Base-by-base conservation (phyloP, 345 rosid genomes). In the Lumnitzera littorea region DNA sequence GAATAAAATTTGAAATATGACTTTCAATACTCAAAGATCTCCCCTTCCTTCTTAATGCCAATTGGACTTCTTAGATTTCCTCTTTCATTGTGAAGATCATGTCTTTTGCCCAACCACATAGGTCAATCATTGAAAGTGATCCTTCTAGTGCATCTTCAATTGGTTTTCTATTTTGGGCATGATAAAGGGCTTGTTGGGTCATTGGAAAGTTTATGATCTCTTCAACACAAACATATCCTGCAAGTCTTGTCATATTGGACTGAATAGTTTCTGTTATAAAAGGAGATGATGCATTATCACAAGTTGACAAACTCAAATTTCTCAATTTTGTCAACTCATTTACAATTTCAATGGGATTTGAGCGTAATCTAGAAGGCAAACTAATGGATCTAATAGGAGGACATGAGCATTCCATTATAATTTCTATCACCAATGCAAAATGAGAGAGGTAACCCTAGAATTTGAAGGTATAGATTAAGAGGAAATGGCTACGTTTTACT, bases 311-410 rank as follows among this genome's bases (percentile, higher is more conserved):
- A 23, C 57, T 15, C 2, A 57, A 62, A 3, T 57, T 49, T 46
- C 51, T 76, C 11, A 78, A 65, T 53, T 57, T 74, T 62, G 60
- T 62, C 13, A 82, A 29, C 15, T 52, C 69, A 5, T 60, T 55
- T 55, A 72, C 70, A 15, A 72, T 48, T 50, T 58, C 68, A 50
- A 76, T 47, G 41, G 67, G 56, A 58, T 25, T 62, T 5, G 75
- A 74, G 24, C 64, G 72, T 20, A 68, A 47, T 15, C 78, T 74
- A 1, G 80, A 63, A 8, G 84, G 87, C 80, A 82, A 66, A 69
- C 87, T 82, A 53, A 68, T 62, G 23, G 87, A 82, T 55, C 87
- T 67, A 36, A 55, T 57, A 24, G 76, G 82, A 55, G 61, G 57
- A 24, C 78, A 81, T 47, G 47, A 29, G 15, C 25, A 58, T 62